These are phyloP conservation scores for Rhodosporidiobolus odoratus DNA, from an alignment of 768 basidiomycete genomes.

Conservation along the genomic window DNA sequence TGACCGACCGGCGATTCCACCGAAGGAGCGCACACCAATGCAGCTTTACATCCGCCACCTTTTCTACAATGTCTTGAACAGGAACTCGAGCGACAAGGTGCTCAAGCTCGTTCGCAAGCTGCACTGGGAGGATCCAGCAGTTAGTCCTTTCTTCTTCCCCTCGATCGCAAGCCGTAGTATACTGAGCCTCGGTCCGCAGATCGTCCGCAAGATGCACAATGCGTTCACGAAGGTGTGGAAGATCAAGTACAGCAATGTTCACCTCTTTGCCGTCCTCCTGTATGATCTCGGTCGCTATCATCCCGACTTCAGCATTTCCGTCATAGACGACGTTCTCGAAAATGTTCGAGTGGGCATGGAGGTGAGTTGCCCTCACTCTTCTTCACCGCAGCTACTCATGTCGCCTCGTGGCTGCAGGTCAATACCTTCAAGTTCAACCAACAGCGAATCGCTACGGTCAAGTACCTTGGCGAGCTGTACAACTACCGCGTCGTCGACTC, in stretches of 20 bases:
- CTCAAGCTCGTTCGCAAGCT: constrained; percentile 86
- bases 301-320: constrained; percentile 74
- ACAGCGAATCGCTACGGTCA: constrained; percentile 79
- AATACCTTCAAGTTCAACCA: constrained; percentile 95
- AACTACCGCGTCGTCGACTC: constrained; percentile 90
- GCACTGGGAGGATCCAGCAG: constrained; percentile 77
- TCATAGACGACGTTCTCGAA: constrained; percentile 92
- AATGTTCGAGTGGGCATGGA: constrained; percentile 85
- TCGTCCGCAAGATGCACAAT: constrained; percentile 66
- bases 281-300: constrained; percentile 92
- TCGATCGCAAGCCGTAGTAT: too few relatives aligned
- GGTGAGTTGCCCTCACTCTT: constrained; percentile 40
- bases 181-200: too few relatives aligned
- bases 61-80: constrained; percentile 85
- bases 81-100: constrained; percentile 93
- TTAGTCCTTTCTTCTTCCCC: constrained; percentile 33
- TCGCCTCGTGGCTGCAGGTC: constrained; percentile 48
- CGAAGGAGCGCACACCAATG: constrained; percentile 76
- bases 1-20: constrained; percentile 76
- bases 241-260: constrained; percentile 83
- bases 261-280: constrained; percentile 84
- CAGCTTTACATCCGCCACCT: constrained; percentile 93
- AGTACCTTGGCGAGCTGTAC: constrained; percentile 94
- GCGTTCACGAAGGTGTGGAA: constrained; percentile 99
- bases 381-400: not conserved